Evolutionary conservation across 2,329 filamentous ascomycete species (phyloP), one percentile per base, ranked within the genome.

Genomic region (Sporothrix globosa): DNA sequence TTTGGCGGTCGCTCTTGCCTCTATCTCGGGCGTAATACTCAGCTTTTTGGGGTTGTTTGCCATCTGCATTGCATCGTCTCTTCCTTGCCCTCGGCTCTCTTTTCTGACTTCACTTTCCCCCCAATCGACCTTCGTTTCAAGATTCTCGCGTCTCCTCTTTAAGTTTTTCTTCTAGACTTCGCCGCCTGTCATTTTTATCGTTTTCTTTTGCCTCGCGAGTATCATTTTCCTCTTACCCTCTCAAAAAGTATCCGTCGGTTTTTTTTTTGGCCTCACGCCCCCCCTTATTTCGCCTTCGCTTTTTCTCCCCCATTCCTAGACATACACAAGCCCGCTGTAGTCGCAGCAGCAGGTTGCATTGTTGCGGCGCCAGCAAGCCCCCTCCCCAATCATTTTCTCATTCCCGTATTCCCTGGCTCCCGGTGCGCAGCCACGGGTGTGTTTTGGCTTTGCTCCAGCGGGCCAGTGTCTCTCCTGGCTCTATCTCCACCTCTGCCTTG

Each of bases 251-350:
- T 56, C 34, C 39, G 9, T 34, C 11, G 19, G 48, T 39, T 24
- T 68, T 68, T 68, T 68, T 68, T 66, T 66, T 11, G 52, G 39
- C 46, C 67, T 60, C 67, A 54, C n/a, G 14, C 52, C 67, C 50
- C 34, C 34, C 34, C 34, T 34, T 9, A 34, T 34, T 9, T 34
- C 34, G 34, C 34, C 34, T 44, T 19, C 71, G 68, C 10, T 58
- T 58, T 73, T 69, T 60, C 56, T 61, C 69, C 54, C 67, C 67
- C 27, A 27, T 58, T 60, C 24, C 24, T 30, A 68, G 48, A 58
- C 54, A 52, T 65, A 60, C 52, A 39, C 41, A 48, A 60, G 54
- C 67, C 53, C 41, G 44, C 54, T 61, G 56, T 52, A 41, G 54
- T 41, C 41, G 53, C 46, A 69, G 54, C 24, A 41, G 67, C 48